phyloP scores from a whole-genome alignment of 257 asterid species.

The Prunella vulgaris region DNA sequence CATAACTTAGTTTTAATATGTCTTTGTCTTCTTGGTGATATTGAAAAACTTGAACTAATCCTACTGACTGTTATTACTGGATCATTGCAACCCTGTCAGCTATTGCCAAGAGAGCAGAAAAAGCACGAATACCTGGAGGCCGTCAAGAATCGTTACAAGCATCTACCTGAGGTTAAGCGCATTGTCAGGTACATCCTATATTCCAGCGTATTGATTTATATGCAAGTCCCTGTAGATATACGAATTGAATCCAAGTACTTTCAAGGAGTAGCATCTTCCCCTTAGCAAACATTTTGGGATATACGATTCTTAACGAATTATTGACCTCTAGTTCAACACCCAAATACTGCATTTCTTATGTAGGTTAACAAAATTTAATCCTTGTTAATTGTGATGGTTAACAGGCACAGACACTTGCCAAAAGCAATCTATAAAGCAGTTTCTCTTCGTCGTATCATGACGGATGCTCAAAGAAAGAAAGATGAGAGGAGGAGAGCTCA shows the following conservation, averaged over 20 bases:
- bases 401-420: conserved; percentile 94
- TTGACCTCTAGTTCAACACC: neutral
- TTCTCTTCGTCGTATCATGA: conserved; percentile 49
- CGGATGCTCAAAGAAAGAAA: conserved; percentile 63
- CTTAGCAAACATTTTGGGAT: neutral
- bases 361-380: neutral
- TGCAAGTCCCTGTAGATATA: too few relatives aligned
- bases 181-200: conserved; percentile 60
- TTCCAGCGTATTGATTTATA: neutral
- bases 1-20: neutral
- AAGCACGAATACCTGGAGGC: conserved; percentile 80
- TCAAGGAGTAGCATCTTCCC: neutral
- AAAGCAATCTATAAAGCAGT: conserved; percentile 75
- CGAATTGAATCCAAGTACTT: neutral
- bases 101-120: conserved; percentile 89
- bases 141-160: conserved; percentile 85
- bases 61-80: conserved; percentile 4
- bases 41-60: neutral
- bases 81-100: conserved; percentile 34
- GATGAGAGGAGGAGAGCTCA: conserved; percentile 80
- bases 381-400: conserved; percentile 12
- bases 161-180: conserved; percentile 86
- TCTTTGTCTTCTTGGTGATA: neutral
- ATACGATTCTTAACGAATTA: too few relatives aligned
- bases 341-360: neutral